Percentiles rank a stretch among this genome's conserved stretches.
These are phyloP conservation scores for Talaromyces pinophilus DNA, from an alignment of 2,329 filamentous ascomycete genomes.

Conservation along the genomic window DNA sequence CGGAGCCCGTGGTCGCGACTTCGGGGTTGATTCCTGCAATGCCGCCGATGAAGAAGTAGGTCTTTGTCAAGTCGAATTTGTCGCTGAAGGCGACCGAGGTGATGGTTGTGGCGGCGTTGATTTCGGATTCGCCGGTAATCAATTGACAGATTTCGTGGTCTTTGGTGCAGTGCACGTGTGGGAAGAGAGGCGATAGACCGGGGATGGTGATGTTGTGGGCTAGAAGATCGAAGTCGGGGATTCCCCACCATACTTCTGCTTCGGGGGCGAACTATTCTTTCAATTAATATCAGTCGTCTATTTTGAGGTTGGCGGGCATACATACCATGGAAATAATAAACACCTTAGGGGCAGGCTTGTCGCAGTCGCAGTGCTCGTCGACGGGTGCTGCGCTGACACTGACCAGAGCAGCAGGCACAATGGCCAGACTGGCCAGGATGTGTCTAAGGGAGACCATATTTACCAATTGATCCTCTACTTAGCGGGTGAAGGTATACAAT, in stretches of 20 bases:
- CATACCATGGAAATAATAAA: slow-evolving; percentile 46
- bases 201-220: slow-evolving; percentile 60
- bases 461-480: not conserved
- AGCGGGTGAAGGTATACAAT: not conserved
- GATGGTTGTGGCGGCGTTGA: slow-evolving; percentile 71
- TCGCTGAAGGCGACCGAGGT: slow-evolving; percentile 63
- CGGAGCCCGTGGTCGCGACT: slow-evolving; percentile 64
- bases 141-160: slow-evolving; percentile 67
- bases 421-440: not conserved
- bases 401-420: slow-evolving; percentile 11
- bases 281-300: not conserved
- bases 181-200: slow-evolving; percentile 66
- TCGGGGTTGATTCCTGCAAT: slow-evolving; percentile 75
- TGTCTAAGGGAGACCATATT: not conserved
- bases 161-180: slow-evolving; percentile 64
- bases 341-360: slow-evolving; percentile 42
- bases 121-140: slow-evolving; percentile 68
- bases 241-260: slow-evolving; percentile 62
- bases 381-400: slow-evolving; percentile 4
- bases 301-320: not conserved
- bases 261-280: slow-evolving; percentile 61
- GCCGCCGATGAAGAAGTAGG: slow-evolving; percentile 71
- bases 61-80: slow-evolving; percentile 63
- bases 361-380: slow-evolving; percentile 17
- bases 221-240: slow-evolving; percentile 58